Evolutionary conservation across 805 yeast species (phyloP).

Genomic region (Groenewaldozyma tartarivorans): DNA sequence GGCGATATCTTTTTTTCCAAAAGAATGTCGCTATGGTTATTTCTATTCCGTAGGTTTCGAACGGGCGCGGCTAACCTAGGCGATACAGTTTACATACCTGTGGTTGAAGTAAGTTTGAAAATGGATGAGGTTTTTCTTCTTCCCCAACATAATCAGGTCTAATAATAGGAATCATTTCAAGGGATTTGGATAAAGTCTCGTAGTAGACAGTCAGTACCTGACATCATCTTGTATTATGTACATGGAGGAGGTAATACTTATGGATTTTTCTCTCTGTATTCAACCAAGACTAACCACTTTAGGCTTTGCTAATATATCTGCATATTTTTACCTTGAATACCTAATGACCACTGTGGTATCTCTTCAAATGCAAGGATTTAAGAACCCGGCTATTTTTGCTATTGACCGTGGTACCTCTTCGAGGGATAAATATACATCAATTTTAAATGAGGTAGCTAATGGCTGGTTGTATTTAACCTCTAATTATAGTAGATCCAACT

Average conservation of each 20-base stretch:
- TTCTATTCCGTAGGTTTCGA: constrained; percentile 20
- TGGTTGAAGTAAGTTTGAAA: constrained; percentile 8
- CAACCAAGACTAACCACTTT: constrained; percentile 5
- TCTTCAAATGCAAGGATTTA: constrained; percentile 40
- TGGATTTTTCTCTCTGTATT: neutral
- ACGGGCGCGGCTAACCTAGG: constrained; percentile 25
- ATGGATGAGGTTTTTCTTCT: constrained; percentile 1
- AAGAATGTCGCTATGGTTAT: constrained; percentile 16
- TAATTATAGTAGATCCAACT: constrained; percentile 22
- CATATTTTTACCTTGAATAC: constrained; percentile 38
- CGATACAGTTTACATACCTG: constrained; percentile 16
- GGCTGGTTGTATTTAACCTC: constrained; percentile 28
- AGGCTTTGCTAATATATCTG: constrained; percentile 26
- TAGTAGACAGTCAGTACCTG: constrained; percentile 26
- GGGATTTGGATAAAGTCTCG: constrained; percentile 30
- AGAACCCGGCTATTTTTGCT: constrained; percentile 37
- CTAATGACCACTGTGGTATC: constrained; percentile 32
- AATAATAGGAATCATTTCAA: neutral
- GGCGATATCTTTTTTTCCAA: constrained; percentile 20
- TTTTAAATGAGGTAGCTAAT: constrained; percentile 18
- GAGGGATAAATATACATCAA: neutral
- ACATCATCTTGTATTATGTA: constrained; percentile 35
- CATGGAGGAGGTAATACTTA: constrained; percentile 32
- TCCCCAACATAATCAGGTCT: neutral
- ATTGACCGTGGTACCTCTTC: constrained; percentile 23